Conservation (phyloP, 176 grass and related monocot genomes). For the Triticum monococcum region DNA sequence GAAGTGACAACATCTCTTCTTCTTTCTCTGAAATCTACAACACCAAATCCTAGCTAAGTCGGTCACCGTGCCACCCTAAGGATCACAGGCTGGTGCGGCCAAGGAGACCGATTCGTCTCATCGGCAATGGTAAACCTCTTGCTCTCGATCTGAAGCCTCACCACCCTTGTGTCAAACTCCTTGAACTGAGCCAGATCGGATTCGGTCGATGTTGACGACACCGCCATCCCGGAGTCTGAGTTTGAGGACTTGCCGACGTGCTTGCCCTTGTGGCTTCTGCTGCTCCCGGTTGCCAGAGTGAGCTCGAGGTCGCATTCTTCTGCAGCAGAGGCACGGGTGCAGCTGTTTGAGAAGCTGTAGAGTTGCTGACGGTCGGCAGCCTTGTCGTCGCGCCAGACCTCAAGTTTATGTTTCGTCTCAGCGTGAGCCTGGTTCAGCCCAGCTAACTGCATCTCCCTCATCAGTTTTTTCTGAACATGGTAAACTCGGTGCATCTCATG, state of each 20-base stretch:
- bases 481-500: conserved; percentile 73
- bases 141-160: not conserved
- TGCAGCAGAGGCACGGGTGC: not conserved
- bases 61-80: conserved; percentile 22
- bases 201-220: conserved; percentile 56
- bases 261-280: conserved; percentile 17
- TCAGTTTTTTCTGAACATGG: conserved; percentile 51
- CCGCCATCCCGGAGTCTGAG: conserved; percentile 45
- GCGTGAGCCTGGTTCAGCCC: not conserved
- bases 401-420: not conserved
- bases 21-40: conserved; percentile 26
- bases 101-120: conserved; percentile 1
- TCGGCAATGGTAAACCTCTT: not conserved
- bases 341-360: conserved; percentile 7
- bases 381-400: not conserved
- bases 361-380: not conserved
- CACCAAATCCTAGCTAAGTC: not conserved
- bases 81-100: conserved; percentile 33
- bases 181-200: conserved; percentile 31
- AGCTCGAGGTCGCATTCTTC: conserved; percentile 56
- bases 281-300: conserved; percentile 57
- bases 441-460: conserved; percentile 26
- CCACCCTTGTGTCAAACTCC: not conserved
- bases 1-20: conserved; percentile 12
- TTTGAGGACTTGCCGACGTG: conserved; percentile 33